These are phyloP conservation scores for Batrachochytrium dendrobatidis DNA, from an alignment of 371 early-diverging fungal genomes.

Conservation along the genomic window DNA sequence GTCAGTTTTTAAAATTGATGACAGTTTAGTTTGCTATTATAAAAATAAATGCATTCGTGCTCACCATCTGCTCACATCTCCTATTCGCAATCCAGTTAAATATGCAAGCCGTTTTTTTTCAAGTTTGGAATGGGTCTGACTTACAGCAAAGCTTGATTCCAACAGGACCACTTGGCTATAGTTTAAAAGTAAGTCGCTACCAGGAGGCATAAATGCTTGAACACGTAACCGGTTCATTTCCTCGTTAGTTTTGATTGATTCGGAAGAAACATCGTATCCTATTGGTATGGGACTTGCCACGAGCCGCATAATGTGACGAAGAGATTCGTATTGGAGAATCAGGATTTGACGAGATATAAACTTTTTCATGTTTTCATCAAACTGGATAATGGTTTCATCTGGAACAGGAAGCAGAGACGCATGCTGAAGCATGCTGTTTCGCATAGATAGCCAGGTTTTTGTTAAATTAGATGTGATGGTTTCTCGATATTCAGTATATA, in stretches of 20 bases:
- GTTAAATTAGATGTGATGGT: background rate
- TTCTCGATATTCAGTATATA: background rate
- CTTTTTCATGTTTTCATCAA: background rate
- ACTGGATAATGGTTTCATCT: background rate
- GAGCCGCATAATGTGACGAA: background rate
- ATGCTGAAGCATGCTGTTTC: background rate
- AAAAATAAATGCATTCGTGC: no score
- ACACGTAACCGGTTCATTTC: no score
- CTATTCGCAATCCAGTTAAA: background rate
- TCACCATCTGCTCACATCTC: background rate
- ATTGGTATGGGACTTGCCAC: background rate
- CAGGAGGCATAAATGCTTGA: no score
- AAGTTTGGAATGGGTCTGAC: background rate
- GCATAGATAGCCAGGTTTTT: background rate
- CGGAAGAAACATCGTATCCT: background rate
- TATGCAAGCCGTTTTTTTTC: background rate
- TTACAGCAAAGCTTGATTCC: background rate
- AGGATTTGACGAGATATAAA: background rate
- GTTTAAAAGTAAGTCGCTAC: background rate
- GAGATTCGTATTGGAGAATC: background rate
- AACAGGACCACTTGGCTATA: background rate
- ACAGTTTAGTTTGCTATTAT: no score
- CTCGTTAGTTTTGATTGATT: background rate
- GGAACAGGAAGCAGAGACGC: background rate
- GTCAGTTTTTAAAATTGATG: no score